Base-by-base conservation (phyloP, 306 rosid genomes). In the Lablab purpureus region DNA sequence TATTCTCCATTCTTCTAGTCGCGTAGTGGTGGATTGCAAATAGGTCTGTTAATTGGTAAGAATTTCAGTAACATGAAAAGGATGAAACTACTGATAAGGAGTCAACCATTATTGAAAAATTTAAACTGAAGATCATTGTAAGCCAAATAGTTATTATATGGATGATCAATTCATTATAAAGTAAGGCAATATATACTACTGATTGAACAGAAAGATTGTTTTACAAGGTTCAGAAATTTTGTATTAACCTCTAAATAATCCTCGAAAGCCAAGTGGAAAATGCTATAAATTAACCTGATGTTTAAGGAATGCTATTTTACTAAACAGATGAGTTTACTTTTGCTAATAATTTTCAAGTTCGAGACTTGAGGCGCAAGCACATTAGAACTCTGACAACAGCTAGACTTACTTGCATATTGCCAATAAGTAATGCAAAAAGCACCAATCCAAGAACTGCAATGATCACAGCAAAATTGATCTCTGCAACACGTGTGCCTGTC, bases 391-490 rank as follows among this genome's bases (percentile, higher is more conserved):
- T 74, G 32, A n/a, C 0, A 23, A 21, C 71, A 36, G 46, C 40
- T 47, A 28, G 5, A 83, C 89, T 59, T 81, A 85, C 91, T 82
- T 88, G 89, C 91, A 88, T 85, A 74, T 88, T 85, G 58, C 89
- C 91, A 65, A 88, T 88, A 45, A 88, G 91, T 73, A 81, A 63
- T 49, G 83, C 91, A 51, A 88, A 88, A 52, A 88, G 85, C 73
- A 88, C 91, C 74, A 85, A 78, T 21, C 91, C 91, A 66, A 88
- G 89, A 71, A 88, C 76, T 34, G 89, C 87, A 67, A 88, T 80
- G 47, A 88, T 41, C 50, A 85, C 73, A 8, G 91, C 91, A 85
- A 88, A 88, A 81, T 78, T 85, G 15, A 85, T 88, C 82, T 88
- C 91, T 4, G 83, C 76, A 78, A 88, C 66, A 37, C 71, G 63